These are phyloP conservation scores for Pneumocystis wakefieldiae DNA, from an alignment of 1,139 yeast species.

Conservation along the genomic window DNA sequence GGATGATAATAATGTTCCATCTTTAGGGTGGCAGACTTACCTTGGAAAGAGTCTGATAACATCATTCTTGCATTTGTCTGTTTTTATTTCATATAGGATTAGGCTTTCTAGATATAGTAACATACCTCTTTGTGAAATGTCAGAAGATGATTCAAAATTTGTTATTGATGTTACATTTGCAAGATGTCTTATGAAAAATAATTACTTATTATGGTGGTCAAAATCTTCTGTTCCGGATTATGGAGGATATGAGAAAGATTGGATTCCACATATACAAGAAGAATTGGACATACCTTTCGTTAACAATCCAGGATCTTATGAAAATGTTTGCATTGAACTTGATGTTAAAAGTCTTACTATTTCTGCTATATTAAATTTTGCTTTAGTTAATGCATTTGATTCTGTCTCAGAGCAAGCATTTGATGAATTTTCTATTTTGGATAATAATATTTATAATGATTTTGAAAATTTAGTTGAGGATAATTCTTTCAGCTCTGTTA, in stretches of 20 bases:
- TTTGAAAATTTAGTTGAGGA: slow-evolving; percentile 18
- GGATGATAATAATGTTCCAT: slow-evolving; percentile 46
- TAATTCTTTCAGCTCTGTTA: slow-evolving; percentile 45
- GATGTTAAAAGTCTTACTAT: slow-evolving; percentile 65
- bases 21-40: slow-evolving; percentile 73
- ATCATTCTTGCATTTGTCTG: slow-evolving; percentile 58
- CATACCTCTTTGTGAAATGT: slow-evolving; percentile 75
- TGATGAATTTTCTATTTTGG: slow-evolving; percentile 17
- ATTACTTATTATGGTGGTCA: slow-evolving; percentile 89
- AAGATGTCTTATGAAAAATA: slow-evolving; percentile 47
- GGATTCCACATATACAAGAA: slow-evolving; percentile 34
- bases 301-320: slow-evolving; percentile 68
- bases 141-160: slow-evolving; percentile 58
- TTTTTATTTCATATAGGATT: slow-evolving; percentile 57
- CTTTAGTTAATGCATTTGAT: slow-evolving; percentile 76
- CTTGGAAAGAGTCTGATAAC: slow-evolving; percentile 54
- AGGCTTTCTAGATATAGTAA: slow-evolving; percentile 56
- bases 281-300: slow-evolving; percentile 55
- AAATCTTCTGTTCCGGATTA: slow-evolving; percentile 65
- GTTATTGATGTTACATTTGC: slow-evolving; percentile 80
- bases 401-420: slow-evolving; percentile 27
- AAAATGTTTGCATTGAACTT: slow-evolving; percentile 65
- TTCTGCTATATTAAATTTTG: slow-evolving; percentile 72
- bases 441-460: not conserved
- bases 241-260: slow-evolving; percentile 69